Evolutionary conservation across 352 stramenopile species (phyloP), one percentile per base, ranked within the genome.

Genomic region (Proteromonas lacertae): DNA sequence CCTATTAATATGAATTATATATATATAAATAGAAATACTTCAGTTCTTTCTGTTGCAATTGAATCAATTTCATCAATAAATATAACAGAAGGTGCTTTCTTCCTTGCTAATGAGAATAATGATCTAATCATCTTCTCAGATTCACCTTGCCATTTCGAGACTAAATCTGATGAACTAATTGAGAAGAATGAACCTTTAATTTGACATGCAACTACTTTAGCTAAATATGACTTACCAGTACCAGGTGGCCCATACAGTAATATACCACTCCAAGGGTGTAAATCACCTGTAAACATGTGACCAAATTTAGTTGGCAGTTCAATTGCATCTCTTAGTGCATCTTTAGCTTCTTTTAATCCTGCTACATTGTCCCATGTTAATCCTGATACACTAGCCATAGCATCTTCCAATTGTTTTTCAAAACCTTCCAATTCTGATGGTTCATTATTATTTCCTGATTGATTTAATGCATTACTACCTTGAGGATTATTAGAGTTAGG

Each of bases 11-110:
- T n/a, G n/a, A n/a, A n/a, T n/a, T n/a, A n/a, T n/a, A n/a, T n/a
- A n/a, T n/a, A n/a, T n/a, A n/a, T n/a, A n/a, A n/a, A n/a, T n/a
- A n/a, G n/a, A n/a, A n/a, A 36, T 29, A 8, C 7, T 29, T 29
- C 33, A 16, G 30, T 39, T 3, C 34, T 20, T 24, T 21, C 24
- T 14, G 66, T 69, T 57, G 84, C 80, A 28, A 91, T 78, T 1
- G 79, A 69, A 44, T 95, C 82, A 36, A 95, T 91, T 50, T 95
- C 81, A 44, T 96, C 82, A 57, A 96, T 79, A 48, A 96, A 96
- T 33, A 96, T 89, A 36, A 83, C 93, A 10, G 68, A 80, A 2
- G 83, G 82, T 13, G 74, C 65, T 51, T 92, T 88, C 48, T 90
- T 83, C 12, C 78, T 64, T 16, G 82, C 80, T 61, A 95, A 88